phyloP scores from a whole-genome alignment of 2,329 filamentous ascomycete genomes.

The Helotiales sp. region DNA sequence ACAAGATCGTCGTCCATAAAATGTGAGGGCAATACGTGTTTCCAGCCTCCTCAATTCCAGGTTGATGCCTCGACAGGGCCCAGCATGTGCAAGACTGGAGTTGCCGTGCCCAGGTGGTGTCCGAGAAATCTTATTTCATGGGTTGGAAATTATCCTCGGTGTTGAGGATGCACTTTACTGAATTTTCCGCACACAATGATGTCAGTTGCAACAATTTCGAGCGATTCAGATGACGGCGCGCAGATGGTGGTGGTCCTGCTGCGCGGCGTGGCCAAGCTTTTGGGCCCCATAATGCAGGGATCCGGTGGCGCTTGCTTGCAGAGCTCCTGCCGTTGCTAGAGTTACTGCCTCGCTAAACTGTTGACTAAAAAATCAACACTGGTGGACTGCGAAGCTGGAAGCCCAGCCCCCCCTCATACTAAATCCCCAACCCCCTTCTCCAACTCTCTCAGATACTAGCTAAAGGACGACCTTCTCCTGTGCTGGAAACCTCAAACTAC shows the following conservation, averaged over 20 bases:
- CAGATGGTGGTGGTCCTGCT: neutral
- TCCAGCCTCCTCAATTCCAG: too few relatives aligned
- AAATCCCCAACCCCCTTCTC: neutral
- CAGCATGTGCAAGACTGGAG: too few relatives aligned
- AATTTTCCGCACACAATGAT: neutral
- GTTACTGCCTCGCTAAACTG: neutral
- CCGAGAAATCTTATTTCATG: too few relatives aligned
- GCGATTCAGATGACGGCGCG: neutral
- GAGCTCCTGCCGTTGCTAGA: neutral
- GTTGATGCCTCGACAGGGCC: too few relatives aligned
- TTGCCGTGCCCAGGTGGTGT: too few relatives aligned
- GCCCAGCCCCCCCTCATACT: too few relatives aligned
- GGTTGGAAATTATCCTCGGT: too few relatives aligned
- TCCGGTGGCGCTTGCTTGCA: neutral
- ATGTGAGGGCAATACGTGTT: too few relatives aligned
- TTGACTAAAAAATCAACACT: too few relatives aligned
- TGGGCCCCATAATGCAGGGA: neutral
- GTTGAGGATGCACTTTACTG: too few relatives aligned
- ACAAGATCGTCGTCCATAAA: too few relatives aligned
- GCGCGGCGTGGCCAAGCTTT: neutral
- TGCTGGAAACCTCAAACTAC: constrained; percentile 14
- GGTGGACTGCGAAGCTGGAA: too few relatives aligned
- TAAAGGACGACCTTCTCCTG: constrained; percentile 7
- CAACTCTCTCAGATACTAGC: constrained; percentile 10
- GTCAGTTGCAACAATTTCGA: neutral